Evolutionary conservation across 192 early-diverging fungal species (phyloP).

Genomic region (Rhizophagus clarus): DNA sequence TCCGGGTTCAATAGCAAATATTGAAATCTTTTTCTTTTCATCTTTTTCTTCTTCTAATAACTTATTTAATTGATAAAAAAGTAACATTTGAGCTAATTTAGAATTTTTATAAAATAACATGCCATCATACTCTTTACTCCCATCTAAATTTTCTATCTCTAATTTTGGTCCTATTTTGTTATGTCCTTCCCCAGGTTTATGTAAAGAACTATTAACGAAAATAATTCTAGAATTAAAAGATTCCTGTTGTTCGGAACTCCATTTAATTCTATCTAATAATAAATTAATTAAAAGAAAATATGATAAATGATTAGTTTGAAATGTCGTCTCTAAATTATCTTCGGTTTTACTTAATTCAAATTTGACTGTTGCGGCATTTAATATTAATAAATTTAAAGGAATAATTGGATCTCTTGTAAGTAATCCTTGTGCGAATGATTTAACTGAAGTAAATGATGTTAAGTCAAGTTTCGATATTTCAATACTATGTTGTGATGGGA

Average conservation of each 20-base stretch:
- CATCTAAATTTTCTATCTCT: conserved; percentile 40
- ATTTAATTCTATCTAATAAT: conserved; percentile 11
- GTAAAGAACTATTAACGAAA: conserved; percentile 42
- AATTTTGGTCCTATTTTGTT: conserved; percentile 37
- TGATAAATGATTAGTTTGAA: conserved; percentile 46
- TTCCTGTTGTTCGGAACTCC: conserved; percentile 24
- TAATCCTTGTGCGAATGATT: conserved; percentile 32
- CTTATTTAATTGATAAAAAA: conserved; percentile 26
- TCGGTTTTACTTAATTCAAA: conserved; percentile 34
- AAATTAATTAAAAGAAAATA: conserved; percentile 38
- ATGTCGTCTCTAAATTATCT: conserved; percentile 39
- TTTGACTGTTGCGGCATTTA: conserved; percentile 32
- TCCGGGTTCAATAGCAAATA: conserved; percentile 12
- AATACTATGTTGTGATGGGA: not conserved
- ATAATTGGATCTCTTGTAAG: not conserved
- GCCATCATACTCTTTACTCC: conserved; percentile 35
- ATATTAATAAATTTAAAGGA: conserved; percentile 16
- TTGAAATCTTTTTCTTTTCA: conserved; percentile 8
- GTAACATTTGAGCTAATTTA: conserved; percentile 39
- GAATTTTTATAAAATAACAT: conserved; percentile 41
- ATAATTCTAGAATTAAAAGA: conserved; percentile 34
- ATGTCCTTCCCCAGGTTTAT: conserved; percentile 35
- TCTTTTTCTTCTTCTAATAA: conserved; percentile 23
- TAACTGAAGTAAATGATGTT: conserved; percentile 39
- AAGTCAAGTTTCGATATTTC: conserved; percentile 36